These are phyloP conservation scores for Petunia secreta DNA, from an alignment of 257 asterid genomes.

Conservation along the genomic window DNA sequence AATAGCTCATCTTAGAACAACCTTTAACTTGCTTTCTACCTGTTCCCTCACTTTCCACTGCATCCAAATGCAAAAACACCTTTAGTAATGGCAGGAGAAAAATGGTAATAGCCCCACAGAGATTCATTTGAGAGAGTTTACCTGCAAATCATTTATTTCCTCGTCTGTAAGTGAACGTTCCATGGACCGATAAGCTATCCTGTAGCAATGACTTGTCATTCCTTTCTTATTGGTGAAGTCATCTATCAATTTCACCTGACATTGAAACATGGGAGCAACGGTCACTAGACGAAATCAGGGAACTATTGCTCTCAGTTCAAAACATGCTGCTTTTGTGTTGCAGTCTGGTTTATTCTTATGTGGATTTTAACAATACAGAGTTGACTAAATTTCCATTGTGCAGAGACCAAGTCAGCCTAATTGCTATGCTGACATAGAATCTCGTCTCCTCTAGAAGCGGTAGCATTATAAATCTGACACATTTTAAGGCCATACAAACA, in stretches of 20 bases:
- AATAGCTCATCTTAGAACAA: slow-evolving; percentile 71
- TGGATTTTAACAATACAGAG: no score
- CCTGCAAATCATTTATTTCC: slow-evolving; percentile 95
- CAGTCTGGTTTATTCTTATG: no score
- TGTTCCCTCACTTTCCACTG: slow-evolving; percentile 96
- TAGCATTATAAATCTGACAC: no score
- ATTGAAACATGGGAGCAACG: not conserved
- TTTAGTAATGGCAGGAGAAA: slow-evolving; percentile 7
- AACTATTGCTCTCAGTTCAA: no score
- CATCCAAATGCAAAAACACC: slow-evolving; percentile 29
- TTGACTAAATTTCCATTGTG: no score
- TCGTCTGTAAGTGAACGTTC: slow-evolving; percentile 94
- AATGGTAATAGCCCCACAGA: not conserved
- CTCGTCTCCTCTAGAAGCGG: no score
- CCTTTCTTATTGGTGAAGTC: slow-evolving; percentile 93
- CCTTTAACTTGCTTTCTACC: slow-evolving; percentile 78
- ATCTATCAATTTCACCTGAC: slow-evolving; percentile 77
- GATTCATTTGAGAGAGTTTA: slow-evolving; percentile 28
- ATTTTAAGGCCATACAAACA: not conserved
- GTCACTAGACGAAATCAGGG: not conserved
- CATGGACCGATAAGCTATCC: slow-evolving; percentile 91
- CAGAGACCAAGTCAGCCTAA: no score
- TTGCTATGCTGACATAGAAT: no score
- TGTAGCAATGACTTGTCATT: slow-evolving; percentile 89
- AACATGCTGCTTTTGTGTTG: no score